A percentile compares a stretch with the other conserved stretches of the same genome.
Evolutionary conservation across 805 yeast species (phyloP).

Genomic region (Ogataea zsoltii): DNA sequence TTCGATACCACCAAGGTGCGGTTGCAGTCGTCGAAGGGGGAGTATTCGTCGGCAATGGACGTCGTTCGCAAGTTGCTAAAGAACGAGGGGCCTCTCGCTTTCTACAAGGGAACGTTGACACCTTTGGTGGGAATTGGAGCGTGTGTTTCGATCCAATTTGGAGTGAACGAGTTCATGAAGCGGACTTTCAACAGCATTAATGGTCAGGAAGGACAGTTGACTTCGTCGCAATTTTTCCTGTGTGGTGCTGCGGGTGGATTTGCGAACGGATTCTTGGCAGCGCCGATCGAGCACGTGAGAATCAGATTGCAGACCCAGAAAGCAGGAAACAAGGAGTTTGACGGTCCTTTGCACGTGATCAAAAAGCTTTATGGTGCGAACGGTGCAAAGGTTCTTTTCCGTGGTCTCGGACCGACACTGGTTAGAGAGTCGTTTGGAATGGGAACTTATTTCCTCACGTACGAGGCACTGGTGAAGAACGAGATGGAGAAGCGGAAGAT

Average conservation of each 20-base stretch:
- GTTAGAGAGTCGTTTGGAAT: conserved; percentile 84
- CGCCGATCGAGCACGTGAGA: conserved; percentile 95
- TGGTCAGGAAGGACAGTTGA: conserved; percentile 44
- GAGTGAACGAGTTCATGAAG: conserved; percentile 93
- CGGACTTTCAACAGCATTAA: conserved; percentile 57
- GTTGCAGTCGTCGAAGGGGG: conserved; percentile 83
- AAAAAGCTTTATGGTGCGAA: conserved; percentile 52
- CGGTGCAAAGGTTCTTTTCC: conserved; percentile 59
- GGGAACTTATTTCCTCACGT: conserved; percentile 86
- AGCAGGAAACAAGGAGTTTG: conserved; percentile 43
- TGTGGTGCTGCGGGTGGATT: conserved; percentile 93
- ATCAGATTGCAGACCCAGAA: conserved; percentile 91
- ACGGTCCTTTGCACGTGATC: conserved; percentile 78
- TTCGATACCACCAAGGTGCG: conserved; percentile 95
- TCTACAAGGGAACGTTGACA: conserved; percentile 91
- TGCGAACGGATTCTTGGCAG: conserved; percentile 83
- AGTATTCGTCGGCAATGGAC: conserved; percentile 63
- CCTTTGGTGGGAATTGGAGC: conserved; percentile 97
- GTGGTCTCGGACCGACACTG: conserved; percentile 82
- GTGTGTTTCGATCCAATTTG: conserved; percentile 94
- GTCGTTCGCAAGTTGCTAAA: conserved; percentile 69
- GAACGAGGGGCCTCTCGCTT: conserved; percentile 83
- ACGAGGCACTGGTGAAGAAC: conserved; percentile 79
- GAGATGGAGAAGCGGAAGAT: conserved; percentile 52
- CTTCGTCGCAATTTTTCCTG: conserved; percentile 66